Conservation (phyloP, 306 rosid species). For the Fragaria vesca region DNA sequence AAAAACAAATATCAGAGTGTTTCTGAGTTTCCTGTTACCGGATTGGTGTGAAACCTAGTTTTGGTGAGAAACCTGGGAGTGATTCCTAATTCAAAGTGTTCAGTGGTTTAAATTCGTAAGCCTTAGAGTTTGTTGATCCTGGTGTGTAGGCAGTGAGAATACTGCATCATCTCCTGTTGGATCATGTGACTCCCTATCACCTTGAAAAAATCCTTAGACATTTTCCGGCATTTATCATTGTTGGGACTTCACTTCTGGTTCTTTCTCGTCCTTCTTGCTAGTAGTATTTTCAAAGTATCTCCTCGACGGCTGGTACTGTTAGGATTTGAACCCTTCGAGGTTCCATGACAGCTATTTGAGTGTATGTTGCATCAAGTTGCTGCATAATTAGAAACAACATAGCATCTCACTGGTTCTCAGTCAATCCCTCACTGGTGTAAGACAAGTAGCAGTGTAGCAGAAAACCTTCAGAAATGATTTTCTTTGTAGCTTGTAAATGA, state of each 20-base stretch:
- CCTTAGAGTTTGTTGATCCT: no score
- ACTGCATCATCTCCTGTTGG: not conserved
- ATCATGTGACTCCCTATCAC: not conserved
- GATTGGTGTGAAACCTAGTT: no score
- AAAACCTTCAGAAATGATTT: not conserved
- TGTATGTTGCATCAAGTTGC: not conserved
- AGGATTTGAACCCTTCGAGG: not conserved
- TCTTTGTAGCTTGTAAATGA: not conserved
- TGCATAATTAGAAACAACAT: not conserved
- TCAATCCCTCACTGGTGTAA: not conserved
- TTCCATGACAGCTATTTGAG: not conserved
- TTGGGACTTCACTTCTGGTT: not conserved
- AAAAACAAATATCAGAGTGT: no score
- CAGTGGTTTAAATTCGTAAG: no score
- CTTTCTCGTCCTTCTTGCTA: not conserved
- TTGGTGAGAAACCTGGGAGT: no score
- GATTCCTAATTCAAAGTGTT: no score
- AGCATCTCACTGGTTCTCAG: not conserved
- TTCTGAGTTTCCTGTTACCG: no score
- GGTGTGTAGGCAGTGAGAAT: no score
- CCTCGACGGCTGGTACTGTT: not conserved
- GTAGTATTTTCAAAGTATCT: not conserved
- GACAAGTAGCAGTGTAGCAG: not conserved
- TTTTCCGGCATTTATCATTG: not conserved
- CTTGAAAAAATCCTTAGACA: not conserved